Conservation (phyloP, 176 grass and related monocot genomes). For the Triticum aestivum region DNA sequence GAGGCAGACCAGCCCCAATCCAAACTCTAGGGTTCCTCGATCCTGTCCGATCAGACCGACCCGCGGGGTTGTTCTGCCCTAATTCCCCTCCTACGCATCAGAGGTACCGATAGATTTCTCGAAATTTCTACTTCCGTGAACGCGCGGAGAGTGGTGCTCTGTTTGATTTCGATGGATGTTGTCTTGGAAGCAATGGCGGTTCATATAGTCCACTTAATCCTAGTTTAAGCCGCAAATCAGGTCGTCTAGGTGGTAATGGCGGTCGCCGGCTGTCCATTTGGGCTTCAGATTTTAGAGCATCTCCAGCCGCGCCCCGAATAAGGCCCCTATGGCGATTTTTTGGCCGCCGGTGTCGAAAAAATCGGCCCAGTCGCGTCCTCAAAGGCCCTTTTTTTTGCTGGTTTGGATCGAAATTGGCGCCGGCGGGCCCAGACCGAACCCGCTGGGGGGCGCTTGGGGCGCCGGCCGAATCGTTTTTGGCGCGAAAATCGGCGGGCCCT, state of each 20-base stretch:
- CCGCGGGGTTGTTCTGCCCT: background rate
- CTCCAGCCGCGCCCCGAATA: no score
- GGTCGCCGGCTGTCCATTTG: background rate
- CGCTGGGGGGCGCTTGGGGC: no score
- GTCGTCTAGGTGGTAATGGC: background rate
- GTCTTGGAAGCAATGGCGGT: background rate
- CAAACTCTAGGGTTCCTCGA: background rate
- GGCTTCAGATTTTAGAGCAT: background rate
- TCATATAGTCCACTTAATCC: background rate
- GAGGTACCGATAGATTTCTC: slow-evolving; percentile 15
- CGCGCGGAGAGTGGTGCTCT: background rate
- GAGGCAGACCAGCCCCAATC: background rate
- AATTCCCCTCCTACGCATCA: background rate
- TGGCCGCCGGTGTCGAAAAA: no score
- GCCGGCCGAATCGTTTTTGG: no score
- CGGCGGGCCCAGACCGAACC: no score
- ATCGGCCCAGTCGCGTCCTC: no score
- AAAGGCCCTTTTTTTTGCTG: no score
- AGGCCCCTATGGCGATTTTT: no score
- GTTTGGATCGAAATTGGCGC: no score
- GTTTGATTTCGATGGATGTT: background rate
- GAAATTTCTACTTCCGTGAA: background rate
- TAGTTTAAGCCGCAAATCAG: background rate
- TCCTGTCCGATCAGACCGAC: background rate
- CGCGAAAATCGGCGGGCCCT: no score